Conservation (phyloP, 495 filamentous ascomycete genomes). For the Aspergillus ellipticus region DNA sequence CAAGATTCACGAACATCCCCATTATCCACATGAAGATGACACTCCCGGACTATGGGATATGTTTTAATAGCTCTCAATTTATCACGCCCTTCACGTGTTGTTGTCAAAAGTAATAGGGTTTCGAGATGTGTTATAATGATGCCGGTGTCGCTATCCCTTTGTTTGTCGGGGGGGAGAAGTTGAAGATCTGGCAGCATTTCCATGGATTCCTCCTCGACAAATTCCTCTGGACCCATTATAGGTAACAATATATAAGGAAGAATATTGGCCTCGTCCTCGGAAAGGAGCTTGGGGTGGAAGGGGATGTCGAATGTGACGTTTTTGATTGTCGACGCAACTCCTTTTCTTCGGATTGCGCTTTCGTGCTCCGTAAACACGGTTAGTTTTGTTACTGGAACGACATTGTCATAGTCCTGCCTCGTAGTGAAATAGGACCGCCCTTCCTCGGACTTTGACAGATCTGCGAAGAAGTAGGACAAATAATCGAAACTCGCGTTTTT, state of each 20-base stretch:
- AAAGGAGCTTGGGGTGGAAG: conserved; percentile 67
- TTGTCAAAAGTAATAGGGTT: conserved; percentile 77
- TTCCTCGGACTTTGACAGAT: conserved; percentile 73
- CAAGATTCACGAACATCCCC: conserved; percentile 81
- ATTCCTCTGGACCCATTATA: conserved; percentile 56
- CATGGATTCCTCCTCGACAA: conserved; percentile 64
- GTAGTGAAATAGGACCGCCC: conserved; percentile 73
- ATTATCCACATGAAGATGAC: conserved; percentile 73
- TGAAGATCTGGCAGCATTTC: conserved; percentile 84
- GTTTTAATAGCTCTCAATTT: conserved; percentile 70
- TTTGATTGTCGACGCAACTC: conserved; percentile 90
- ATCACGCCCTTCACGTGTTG: conserved; percentile 70
- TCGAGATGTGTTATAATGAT: conserved; percentile 86
- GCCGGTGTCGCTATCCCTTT: conserved; percentile 66
- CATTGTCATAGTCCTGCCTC: conserved; percentile 67
- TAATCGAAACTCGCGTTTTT: conserved; percentile 87
- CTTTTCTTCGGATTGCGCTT: conserved; percentile 73
- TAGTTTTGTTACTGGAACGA: conserved; percentile 83
- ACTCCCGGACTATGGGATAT: conserved; percentile 85
- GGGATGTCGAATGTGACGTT: conserved; percentile 72
- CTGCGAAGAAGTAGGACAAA: conserved; percentile 88
- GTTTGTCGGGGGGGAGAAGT: conserved; percentile 80
- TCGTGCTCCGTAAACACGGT: conserved; percentile 89
- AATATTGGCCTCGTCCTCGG: conserved; percentile 71
- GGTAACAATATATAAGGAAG: conserved; percentile 82